Conservation (phyloP, 176 grass and related monocot genomes). For the Otatea glauca region DNA sequence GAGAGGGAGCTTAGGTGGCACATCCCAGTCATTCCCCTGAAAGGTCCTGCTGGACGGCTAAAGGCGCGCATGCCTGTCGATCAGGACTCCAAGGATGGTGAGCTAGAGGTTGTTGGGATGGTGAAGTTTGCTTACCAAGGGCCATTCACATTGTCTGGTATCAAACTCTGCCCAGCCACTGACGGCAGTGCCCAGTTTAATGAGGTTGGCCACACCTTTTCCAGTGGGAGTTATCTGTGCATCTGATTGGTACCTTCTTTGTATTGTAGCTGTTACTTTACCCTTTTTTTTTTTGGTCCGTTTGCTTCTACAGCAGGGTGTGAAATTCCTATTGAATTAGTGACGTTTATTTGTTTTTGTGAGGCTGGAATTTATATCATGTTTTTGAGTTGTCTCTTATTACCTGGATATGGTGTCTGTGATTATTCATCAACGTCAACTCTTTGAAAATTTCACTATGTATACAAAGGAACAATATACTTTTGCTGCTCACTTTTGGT, state of each 20-base stretch:
- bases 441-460: background rate
- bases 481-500: background rate
- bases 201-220: constrained; percentile 82
- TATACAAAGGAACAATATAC: background rate
- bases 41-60: constrained; percentile 66
- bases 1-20: constrained; percentile 94
- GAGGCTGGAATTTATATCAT: constrained; percentile 46
- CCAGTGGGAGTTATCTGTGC: constrained; percentile 82
- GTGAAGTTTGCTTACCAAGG: constrained; percentile 86
- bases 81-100: constrained; percentile 83
- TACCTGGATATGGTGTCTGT: constrained; percentile 34
- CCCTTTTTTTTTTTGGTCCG: constrained; percentile 25
- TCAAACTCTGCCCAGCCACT: constrained; percentile 71
- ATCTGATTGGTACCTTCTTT: constrained; percentile 66
- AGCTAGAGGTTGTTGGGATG: constrained; percentile 83
- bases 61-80: constrained; percentile 94
- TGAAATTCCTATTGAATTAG: constrained; percentile 55
- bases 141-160: constrained; percentile 79
- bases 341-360: constrained; percentile 29
- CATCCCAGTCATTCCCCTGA: constrained; percentile 76
- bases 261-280: constrained; percentile 32
- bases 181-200: constrained; percentile 75
- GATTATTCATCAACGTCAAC: constrained; percentile 20
- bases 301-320: constrained; percentile 52
- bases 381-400: constrained; percentile 34